Evolutionary conservation across 345 rosid species (phyloP).

Genomic region (Lepidium aucheri): DNA sequence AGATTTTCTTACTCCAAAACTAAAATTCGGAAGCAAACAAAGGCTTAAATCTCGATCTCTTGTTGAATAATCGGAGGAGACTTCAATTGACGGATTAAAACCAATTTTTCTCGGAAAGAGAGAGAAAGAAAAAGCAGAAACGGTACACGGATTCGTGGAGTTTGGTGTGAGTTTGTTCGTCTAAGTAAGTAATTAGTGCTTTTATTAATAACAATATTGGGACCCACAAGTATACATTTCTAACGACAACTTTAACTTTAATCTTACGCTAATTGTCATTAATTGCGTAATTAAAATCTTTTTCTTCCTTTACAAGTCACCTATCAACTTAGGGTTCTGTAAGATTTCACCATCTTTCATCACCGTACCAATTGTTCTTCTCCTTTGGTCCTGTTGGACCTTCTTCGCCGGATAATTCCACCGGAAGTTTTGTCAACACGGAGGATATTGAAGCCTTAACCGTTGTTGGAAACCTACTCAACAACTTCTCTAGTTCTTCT

Average conservation of each 20-base stretch:
- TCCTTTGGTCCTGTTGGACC: slow-evolving; percentile 96
- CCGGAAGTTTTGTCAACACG: slow-evolving; percentile 44
- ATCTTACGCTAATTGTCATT: slow-evolving; percentile 17
- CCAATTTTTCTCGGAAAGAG: neutral
- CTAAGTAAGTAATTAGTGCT: neutral
- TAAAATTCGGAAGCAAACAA: neutral
- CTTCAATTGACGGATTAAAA: slow-evolving; percentile 8
- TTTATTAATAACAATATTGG: neutral
- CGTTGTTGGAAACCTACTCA: slow-evolving; percentile 37
- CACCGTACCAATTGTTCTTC: slow-evolving; percentile 86
- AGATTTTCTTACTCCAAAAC: neutral
- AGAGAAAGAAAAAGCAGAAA: slow-evolving; percentile 6
- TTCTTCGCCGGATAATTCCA: slow-evolving; percentile 63
- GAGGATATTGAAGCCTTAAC: slow-evolving; percentile 31
- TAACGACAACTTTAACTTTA: slow-evolving; percentile 17
- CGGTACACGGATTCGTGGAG: slow-evolving; percentile 17
- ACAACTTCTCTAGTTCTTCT: slow-evolving; percentile 42
- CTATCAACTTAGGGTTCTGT: neutral
- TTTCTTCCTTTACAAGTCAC: neutral
- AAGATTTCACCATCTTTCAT: slow-evolving; percentile 55
- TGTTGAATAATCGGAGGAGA: neutral
- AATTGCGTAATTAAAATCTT: neutral
- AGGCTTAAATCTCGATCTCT: neutral
- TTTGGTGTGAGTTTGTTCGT: slow-evolving; percentile 20
- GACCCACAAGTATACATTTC: slow-evolving; percentile 17